Evolutionary conservation across 2,329 filamentous ascomycete species (phyloP).

Genomic region (Penicillium janthinellum): DNA sequence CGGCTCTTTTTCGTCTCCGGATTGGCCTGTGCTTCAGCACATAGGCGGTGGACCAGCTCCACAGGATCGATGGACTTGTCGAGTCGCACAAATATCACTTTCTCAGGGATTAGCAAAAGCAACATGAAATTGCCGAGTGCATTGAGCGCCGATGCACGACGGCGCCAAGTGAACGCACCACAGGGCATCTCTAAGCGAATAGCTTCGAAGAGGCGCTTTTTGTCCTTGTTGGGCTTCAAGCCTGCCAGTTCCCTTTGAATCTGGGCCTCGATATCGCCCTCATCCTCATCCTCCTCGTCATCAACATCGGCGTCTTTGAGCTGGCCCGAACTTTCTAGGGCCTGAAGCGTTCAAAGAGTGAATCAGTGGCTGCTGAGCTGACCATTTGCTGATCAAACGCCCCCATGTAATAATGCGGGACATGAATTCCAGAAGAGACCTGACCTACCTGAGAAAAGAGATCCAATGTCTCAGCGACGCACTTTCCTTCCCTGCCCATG

Average conservation of each 20-base stretch:
- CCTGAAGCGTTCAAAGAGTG: constrained; percentile 7
- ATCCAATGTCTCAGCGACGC: constrained; percentile 59
- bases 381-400: background rate
- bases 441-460: constrained; percentile 56
- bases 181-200: constrained; percentile 57
- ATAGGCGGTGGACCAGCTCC: constrained; percentile 60
- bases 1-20: constrained; percentile 57
- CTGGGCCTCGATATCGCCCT: constrained; percentile 61
- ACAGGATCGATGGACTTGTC: constrained; percentile 61
- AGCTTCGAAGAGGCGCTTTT: constrained; percentile 53
- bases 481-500: constrained; percentile 63
- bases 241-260: constrained; percentile 61
- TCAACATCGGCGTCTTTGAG: constrained; percentile 29
- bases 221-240: constrained; percentile 51
- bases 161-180: constrained; percentile 30
- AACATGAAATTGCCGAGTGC: constrained; percentile 6
- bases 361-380: background rate
- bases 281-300: constrained; percentile 39
- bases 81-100: constrained; percentile 61
- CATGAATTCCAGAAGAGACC: constrained; percentile 17
- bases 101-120: constrained; percentile 35
- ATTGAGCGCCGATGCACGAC: constrained; percentile 1
- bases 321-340: constrained; percentile 12
- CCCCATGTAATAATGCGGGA: background rate
- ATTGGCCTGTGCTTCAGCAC: constrained; percentile 56